Conservation (phyloP, 495 filamentous ascomycete species). For the Neurospora terricola region DNA sequence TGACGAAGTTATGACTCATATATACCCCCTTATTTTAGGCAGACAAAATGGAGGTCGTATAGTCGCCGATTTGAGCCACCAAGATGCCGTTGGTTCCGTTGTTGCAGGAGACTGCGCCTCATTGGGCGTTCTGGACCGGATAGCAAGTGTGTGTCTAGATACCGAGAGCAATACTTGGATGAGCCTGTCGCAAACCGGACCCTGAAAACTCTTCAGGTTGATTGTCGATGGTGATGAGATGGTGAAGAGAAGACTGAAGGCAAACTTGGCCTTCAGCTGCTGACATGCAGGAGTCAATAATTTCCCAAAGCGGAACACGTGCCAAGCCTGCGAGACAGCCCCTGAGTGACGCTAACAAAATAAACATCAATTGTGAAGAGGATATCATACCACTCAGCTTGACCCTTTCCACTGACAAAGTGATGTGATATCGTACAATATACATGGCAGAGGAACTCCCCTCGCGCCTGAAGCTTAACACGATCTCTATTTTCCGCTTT, state of each 20-base stretch:
- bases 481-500: not conserved
- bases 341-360: not conserved
- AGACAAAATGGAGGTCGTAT: not conserved
- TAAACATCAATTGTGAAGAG: not conserved
- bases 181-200: not conserved
- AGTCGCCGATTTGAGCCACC: not conserved
- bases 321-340: not conserved
- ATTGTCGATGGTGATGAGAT: not conserved
- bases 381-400: not conserved
- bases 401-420: not conserved
- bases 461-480: not conserved
- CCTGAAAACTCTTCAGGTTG: not conserved
- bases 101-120: not conserved
- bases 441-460: not conserved
- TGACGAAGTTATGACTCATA: not conserved
- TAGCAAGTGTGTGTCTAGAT: not conserved
- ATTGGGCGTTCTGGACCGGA: not conserved
- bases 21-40: not conserved
- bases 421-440: not conserved
- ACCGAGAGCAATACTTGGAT: not conserved
- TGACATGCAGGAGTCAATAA: not conserved
- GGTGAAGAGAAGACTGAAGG: not conserved
- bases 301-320: not conserved
- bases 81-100: not conserved
- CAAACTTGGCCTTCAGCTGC: not conserved